Evolutionary conservation across 1,284 basidiomycete genomes (phyloP), one percentile per base, ranked within the genome.

Genomic region (Fomitopsis pinicola): DNA sequence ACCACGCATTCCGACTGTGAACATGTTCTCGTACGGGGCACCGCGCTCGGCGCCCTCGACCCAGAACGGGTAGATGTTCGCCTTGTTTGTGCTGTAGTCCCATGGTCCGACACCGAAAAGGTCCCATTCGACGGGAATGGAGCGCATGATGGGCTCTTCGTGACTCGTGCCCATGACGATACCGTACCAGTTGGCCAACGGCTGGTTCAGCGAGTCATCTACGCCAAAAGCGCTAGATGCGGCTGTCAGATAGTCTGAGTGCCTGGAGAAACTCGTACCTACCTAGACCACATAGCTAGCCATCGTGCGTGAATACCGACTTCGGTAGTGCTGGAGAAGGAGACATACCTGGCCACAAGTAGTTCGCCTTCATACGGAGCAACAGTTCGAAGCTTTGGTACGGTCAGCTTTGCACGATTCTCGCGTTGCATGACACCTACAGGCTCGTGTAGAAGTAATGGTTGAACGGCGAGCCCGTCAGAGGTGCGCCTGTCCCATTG

Each of bases 121-220:
- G 61, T 70, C 76, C 78, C 84, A 89, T 67, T 89, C 87, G 57
- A 80, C 80, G 0, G 85, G 85, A 2, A 80, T 82, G 28, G 83
- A 82, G 42, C 84, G 82, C 80, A 83, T 82, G 80, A 87, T 84
- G 5, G 86, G 85, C 67, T 88, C 85, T 71, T 87, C 81, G 66
- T 88, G 85, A 68, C 83, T 86, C 15, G 85, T 87, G 42, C 81
- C 87, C 84, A 89, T 90, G 28, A 86, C 87, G 56, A 91, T 79
- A 26, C 88, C 89, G 72, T 84, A 89, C 60, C 77, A 78, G 64
- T 90, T 82, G 0, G 89, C 89, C 10, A 86, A 74, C 28, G 77
- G 77, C 67, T 87, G 86, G 65, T 91, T 91, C 28, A 80, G 77
- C 1, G 78, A 68, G 62, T 91, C 89, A 64, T 91, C 89, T 19